These are phyloP conservation scores for Microdochium trichocladiopsis DNA, from an alignment of 2,329 filamentous ascomycete genomes.

Conservation along the genomic window DNA sequence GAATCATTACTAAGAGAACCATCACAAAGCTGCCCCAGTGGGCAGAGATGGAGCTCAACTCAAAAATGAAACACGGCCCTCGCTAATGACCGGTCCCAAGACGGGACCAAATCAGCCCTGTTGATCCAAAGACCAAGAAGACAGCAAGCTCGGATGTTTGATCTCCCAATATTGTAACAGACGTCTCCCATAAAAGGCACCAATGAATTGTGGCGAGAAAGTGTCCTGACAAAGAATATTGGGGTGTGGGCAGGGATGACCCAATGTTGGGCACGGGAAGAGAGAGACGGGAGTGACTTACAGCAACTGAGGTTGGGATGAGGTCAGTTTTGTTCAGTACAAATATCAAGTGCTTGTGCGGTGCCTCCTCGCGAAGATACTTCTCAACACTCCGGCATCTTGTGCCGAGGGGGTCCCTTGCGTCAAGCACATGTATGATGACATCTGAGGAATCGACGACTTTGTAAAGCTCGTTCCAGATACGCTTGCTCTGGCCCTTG, in stretches of 20 bases:
- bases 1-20: conserved; percentile 99
- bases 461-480: conserved; percentile 81
- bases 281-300: conserved; percentile 52
- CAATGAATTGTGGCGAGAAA: conserved; percentile 52
- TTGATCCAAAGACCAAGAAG: conserved; percentile 51
- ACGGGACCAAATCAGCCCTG: conserved; percentile 72
- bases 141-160: conserved; percentile 63
- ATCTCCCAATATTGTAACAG: conserved; percentile 99
- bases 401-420: conserved; percentile 82
- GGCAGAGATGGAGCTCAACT: conserved; percentile 87
- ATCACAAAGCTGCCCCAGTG: conserved; percentile 55
- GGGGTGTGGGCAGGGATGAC: conserved; percentile 35
- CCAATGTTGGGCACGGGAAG: conserved; percentile 2
- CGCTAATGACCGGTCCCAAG: conserved; percentile 71
- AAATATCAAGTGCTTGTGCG: conserved; percentile 92
- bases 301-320: conserved; percentile 85
- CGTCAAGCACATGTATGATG: conserved; percentile 89
- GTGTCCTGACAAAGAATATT: conserved; percentile 81
- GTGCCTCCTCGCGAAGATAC: conserved; percentile 86
- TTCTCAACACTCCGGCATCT: conserved; percentile 87
- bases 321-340: conserved; percentile 89
- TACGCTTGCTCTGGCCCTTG: conserved; percentile 91
- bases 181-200: conserved; percentile 62
- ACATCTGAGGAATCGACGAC: conserved; percentile 61
- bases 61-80: conserved; percentile 81